Evolutionary conservation across 352 stramenopile species (phyloP).

Genomic region (Albugo laibachii): DNA sequence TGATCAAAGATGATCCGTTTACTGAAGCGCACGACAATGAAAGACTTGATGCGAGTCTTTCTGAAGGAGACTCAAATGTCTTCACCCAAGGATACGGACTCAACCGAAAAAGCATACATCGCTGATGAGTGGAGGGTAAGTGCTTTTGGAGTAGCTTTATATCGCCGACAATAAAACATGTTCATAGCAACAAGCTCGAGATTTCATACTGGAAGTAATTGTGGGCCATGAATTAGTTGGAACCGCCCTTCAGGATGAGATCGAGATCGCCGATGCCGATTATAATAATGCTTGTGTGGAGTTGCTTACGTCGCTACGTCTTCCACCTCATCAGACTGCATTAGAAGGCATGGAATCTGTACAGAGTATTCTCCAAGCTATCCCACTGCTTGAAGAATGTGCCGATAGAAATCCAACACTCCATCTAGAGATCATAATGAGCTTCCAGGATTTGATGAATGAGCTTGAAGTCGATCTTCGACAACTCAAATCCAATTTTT

Average conservation of each 20-base stretch:
- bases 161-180: conserved; percentile 3
- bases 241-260: conserved; percentile 5
- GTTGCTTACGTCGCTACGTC: conserved; percentile 15
- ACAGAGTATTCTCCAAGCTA: not conserved
- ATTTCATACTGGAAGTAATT: conserved; percentile 46
- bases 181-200: conserved; percentile 12
- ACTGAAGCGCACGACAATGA: conserved; percentile 7
- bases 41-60: conserved; percentile 1
- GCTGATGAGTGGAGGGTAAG: conserved; percentile 1
- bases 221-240: conserved; percentile 51
- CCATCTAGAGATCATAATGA: conserved; percentile 21
- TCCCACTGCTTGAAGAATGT: not conserved
- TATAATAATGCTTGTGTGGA: conserved; percentile 9
- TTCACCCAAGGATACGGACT: not conserved
- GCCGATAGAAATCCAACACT: not conserved
- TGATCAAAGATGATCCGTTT: not conserved
- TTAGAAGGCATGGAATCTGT: conserved; percentile 3
- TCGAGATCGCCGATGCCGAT: too few species aligned
- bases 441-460: conserved; percentile 19
- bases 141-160: not conserved
- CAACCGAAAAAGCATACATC: conserved; percentile 9
- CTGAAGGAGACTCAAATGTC: conserved; percentile 5
- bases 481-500: conserved; percentile 20
- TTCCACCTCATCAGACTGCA: conserved; percentile 2
- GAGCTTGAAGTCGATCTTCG: conserved; percentile 15